A percentile compares a stretch with the other conserved stretches of the same genome.
phyloP scores from a whole-genome alignment of 495 filamentous ascomycete species.

The Lasiosphaeria miniovina region DNA sequence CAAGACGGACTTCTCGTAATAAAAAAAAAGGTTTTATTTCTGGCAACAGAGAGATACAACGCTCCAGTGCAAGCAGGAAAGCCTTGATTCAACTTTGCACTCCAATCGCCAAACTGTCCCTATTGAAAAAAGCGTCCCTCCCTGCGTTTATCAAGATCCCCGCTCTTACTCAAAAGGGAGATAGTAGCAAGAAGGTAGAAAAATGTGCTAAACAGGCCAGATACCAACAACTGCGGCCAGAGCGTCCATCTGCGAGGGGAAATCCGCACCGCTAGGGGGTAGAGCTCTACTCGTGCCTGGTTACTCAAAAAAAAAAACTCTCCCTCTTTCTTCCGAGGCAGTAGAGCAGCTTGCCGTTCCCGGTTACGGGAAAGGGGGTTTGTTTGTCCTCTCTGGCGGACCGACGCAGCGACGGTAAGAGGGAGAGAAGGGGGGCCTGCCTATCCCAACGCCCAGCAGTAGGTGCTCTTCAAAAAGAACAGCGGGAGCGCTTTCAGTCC shows the following conservation, averaged over 20 bases:
- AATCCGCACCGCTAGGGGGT: neutral
- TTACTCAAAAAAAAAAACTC: neutral
- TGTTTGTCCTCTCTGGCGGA: too few species aligned
- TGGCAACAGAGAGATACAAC: too few species aligned
- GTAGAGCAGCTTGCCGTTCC: too few species aligned
- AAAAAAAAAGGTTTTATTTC: too few species aligned
- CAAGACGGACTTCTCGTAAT: too few species aligned
- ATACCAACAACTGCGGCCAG: conserved; percentile 5
- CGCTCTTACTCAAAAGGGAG: conserved; percentile 14
- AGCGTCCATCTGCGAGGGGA: neutral
- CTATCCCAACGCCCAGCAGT: too few species aligned
- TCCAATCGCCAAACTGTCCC: conserved; percentile 38
- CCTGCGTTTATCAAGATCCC: conserved; percentile 35
- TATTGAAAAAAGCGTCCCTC: conserved; percentile 41
- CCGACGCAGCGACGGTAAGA: too few species aligned
- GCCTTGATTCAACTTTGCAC: conserved; percentile 42
- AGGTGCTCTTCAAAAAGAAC: too few species aligned
- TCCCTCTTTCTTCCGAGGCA: too few species aligned
- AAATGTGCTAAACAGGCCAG: conserved; percentile 26
- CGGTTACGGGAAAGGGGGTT: too few species aligned
- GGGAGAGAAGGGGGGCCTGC: too few species aligned
- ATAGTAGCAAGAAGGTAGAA: conserved; percentile 31
- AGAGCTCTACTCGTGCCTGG: neutral
- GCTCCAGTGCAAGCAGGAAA: neutral
- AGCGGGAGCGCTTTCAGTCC: too few species aligned